Base-by-base conservation (phyloP, 768 basidiomycete species). In the Sistotremastrum suecicum region DNA sequence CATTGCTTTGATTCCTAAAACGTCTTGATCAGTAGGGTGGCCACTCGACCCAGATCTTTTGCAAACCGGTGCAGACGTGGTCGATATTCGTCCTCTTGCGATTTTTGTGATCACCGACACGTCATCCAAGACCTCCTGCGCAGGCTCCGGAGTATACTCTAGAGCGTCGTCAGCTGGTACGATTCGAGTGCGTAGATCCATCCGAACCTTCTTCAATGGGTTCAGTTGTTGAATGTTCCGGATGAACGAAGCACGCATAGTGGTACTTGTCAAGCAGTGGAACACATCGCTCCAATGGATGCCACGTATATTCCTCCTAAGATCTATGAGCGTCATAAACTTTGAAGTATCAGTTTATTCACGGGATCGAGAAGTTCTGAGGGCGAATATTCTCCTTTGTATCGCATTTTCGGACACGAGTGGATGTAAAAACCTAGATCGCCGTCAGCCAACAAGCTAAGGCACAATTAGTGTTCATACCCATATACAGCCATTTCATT, bases 371-470 rank as follows among this genome's bases (percentile, higher is more conserved):
- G 72, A 12, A 98, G 70, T 51, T 75, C 88, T 3, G 92, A 95
- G 0, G 94, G 94, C 0, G 69, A 60, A 53, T 92, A 99, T 46
- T 95, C 90, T 31, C 80, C 91, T 56, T 99, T 99, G 63, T 99
- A 98, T 46, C 71, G 71, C 95, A 98, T 98, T 63, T 99, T 99
- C 43, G 66, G 75, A 57, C 92, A 97, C 2, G 84, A 78, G 53
- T 95, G 74, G 36, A 98, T 83, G 60, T 97, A 98, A 60, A 78
- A 97, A 5, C 92, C 92, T 95, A 54, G 8, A 10, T 5, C 37
- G 33, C 7, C 36, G 52, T 42, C 30, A 37, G 5, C 29, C 34
- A 42, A 32, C 30, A 29, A 20, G 20, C 20, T 10, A 31, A 37
- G 28, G 12, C 11, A 45, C 31, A 40, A 31, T 20, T 30, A 4